Percentiles rank a stretch among this genome's conserved stretches.
phyloP scores from a whole-genome alignment of 176 grass and related monocot species.

The Puccinellia tenuiflora region DNA sequence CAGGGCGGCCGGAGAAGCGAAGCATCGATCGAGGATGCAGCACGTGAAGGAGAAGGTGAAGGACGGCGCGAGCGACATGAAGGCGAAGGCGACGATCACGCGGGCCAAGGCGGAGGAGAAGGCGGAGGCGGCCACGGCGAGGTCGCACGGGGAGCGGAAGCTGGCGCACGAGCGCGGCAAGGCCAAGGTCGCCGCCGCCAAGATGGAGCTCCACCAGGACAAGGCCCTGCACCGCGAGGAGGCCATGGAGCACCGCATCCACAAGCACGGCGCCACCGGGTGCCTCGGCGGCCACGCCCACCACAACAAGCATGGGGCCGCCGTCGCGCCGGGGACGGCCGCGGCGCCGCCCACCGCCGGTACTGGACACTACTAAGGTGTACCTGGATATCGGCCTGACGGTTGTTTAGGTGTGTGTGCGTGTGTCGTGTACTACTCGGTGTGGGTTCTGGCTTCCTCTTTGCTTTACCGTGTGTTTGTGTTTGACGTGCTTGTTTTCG shows the following conservation, averaged over 20 bases:
- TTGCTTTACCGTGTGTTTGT: too few relatives aligned
- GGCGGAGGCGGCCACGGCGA: conserved; percentile 35
- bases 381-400: too few relatives aligned
- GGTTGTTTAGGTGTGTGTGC: too few relatives aligned
- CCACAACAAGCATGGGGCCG: background rate
- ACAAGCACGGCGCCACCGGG: background rate
- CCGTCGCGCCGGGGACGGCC: background rate
- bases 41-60: conserved; percentile 41
- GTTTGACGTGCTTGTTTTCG: too few relatives aligned
- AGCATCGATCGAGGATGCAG: background rate
- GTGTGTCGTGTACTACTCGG: too few relatives aligned
- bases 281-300: background rate
- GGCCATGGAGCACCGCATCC: conserved; percentile 3
- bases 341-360: background rate
- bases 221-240: background rate
- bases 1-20: background rate
- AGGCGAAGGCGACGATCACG: conserved; percentile 44
- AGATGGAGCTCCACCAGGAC: conserved; percentile 44
- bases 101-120: conserved; percentile 45
- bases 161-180: conserved; percentile 52
- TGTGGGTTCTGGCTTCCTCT: too few relatives aligned
- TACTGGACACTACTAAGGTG: background rate
- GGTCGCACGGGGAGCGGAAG: conserved; percentile 31
- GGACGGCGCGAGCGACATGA: conserved; percentile 40
- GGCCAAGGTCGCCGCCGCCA: conserved; percentile 48